Conservation (phyloP, 768 basidiomycete genomes). For the Lentinula guzmanii region DNA sequence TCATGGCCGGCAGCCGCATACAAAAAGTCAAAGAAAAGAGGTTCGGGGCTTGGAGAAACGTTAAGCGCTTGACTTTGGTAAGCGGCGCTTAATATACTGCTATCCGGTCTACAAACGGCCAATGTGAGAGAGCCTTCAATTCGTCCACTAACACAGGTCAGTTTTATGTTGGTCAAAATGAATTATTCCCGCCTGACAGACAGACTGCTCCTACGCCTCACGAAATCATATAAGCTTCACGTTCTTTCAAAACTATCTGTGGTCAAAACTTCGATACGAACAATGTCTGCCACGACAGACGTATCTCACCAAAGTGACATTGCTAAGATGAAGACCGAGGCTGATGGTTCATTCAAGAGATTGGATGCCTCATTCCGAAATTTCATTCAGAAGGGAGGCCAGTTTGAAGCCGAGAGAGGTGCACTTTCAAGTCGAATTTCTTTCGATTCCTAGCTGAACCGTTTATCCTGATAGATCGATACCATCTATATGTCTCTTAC, state of each 20-base stretch:
- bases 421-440: constrained; percentile 11
- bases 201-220: background rate
- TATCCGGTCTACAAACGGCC: background rate
- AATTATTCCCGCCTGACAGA: background rate
- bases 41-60: no score
- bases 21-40: no score
- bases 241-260: background rate
- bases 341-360: constrained; percentile 52
- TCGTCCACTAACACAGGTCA: no score
- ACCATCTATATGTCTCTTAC: constrained; percentile 86
- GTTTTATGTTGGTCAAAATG: background rate
- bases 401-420: constrained; percentile 77
- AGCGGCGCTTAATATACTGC: background rate
- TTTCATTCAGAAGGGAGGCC: constrained; percentile 46
- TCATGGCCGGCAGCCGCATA: no score
- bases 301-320: constrained; percentile 40
- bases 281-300: constrained; percentile 15
- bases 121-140: background rate
- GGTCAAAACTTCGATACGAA: background rate
- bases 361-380: constrained; percentile 49
- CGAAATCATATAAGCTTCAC: background rate
- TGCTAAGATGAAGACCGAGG: constrained; percentile 38
- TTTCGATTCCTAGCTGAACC: background rate
- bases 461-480: constrained; percentile 51
- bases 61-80: no score